Evolutionary conservation across 495 filamentous ascomycete genomes (phyloP).

Genomic region (Amniculicola lignicola): DNA sequence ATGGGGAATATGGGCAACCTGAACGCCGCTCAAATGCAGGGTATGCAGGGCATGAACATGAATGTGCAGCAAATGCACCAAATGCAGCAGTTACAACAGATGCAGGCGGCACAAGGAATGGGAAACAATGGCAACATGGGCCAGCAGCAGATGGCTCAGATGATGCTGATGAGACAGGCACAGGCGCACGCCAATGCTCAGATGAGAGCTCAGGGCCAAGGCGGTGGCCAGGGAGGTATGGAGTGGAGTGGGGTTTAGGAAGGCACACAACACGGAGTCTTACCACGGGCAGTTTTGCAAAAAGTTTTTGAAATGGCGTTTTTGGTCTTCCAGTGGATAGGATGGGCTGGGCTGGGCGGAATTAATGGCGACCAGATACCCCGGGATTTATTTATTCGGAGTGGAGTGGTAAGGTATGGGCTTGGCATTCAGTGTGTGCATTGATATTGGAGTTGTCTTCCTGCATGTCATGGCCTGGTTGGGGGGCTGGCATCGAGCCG

Average conservation of each 20-base stretch:
- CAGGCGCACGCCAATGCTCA: constrained; percentile 1
- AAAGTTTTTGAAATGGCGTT: too few species aligned
- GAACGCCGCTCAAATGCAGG: constrained; percentile 9
- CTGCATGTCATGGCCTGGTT: too few species aligned
- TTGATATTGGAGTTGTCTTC: too few species aligned
- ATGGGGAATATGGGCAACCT: constrained; percentile 20
- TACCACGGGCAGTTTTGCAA: too few species aligned
- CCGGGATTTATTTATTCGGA: too few species aligned
- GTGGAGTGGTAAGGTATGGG: too few species aligned
- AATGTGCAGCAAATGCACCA: constrained; percentile 20
- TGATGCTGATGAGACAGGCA: not conserved
- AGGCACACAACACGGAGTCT: too few species aligned
- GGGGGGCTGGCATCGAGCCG: too few species aligned
- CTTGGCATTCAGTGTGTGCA: too few species aligned
- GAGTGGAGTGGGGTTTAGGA: constrained; percentile 22
- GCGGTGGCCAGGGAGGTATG: not conserved
- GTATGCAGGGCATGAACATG: constrained; percentile 18
- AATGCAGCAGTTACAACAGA: not conserved
- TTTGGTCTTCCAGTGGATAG: too few species aligned
- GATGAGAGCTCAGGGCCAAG: not conserved
- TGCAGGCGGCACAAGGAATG: constrained; percentile 14
- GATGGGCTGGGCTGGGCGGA: too few species aligned
- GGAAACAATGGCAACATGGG: constrained; percentile 12
- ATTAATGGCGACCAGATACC: too few species aligned
- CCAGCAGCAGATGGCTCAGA: not conserved